Evolutionary conservation across 306 rosid species (phyloP).

Genomic region (Prunus padus): DNA sequence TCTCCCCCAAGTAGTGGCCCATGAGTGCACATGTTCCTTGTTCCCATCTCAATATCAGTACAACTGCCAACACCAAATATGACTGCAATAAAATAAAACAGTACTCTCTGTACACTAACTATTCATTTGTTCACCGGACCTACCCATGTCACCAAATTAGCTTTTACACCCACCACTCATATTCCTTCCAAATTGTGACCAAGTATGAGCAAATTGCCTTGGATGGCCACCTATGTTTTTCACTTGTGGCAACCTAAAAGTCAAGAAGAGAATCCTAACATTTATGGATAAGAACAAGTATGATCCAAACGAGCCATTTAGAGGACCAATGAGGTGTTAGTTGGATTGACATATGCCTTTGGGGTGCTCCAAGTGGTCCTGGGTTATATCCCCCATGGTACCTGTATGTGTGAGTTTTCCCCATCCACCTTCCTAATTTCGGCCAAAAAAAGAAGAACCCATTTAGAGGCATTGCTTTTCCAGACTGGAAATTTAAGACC

Average conservation of each 20-base stretch:
- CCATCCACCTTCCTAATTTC: too few relatives aligned
- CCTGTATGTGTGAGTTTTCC: too few relatives aligned
- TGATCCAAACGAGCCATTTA: not conserved
- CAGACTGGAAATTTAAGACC: conserved; percentile 49
- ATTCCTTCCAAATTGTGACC: not conserved
- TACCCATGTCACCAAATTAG: conserved; percentile 22
- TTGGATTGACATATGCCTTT: too few relatives aligned
- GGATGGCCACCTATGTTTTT: conserved; percentile 1
- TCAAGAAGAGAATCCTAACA: conserved; percentile 9
- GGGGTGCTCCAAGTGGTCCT: too few relatives aligned
- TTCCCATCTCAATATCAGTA: conserved; percentile 23
- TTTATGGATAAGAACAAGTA: conserved; percentile 23
- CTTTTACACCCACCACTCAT: conserved; percentile 13
- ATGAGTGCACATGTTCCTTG: conserved; percentile 47
- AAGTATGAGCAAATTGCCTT: conserved; percentile 14
- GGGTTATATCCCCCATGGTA: fast-evolving
- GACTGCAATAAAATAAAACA: conserved; percentile 6
- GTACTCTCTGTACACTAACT: not conserved
- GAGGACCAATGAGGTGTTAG: too few relatives aligned
- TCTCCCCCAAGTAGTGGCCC: conserved; percentile 22
- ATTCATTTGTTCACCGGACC: conserved; percentile 17
- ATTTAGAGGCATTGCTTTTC: conserved; percentile 14
- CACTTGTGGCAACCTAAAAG: conserved; percentile 12
- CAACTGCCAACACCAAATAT: conserved; percentile 28
- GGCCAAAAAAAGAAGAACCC: too few relatives aligned